Conservation (phyloP, 2,329 filamentous ascomycete genomes). For the Huntiella omanensis region DNA sequence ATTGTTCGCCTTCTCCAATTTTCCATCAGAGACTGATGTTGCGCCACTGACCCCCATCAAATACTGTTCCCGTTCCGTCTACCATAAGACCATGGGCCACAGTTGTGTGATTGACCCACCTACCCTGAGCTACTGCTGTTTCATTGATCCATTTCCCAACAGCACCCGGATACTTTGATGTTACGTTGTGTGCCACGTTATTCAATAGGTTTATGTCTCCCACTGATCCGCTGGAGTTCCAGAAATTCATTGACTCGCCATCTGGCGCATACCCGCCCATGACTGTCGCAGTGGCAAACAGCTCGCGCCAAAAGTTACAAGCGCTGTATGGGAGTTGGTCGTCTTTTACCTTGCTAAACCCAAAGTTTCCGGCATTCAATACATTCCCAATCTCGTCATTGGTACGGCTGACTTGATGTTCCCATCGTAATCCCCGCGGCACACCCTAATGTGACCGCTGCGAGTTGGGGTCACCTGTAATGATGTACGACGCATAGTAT, state of each 20-base stretch:
- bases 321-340: slow-evolving; percentile 15
- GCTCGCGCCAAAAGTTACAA: slow-evolving; percentile 19
- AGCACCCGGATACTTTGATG: too few relatives aligned
- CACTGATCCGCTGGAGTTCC: too few relatives aligned
- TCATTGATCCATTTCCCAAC: too few relatives aligned
- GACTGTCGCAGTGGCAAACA: slow-evolving; percentile 15
- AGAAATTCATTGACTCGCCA: background rate
- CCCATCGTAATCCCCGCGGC: slow-evolving; percentile 20
- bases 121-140: too few relatives aligned
- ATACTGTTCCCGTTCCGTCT: too few relatives aligned
- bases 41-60: too few relatives aligned
- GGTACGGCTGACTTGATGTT: slow-evolving; percentile 15
- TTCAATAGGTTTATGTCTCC: too few relatives aligned
- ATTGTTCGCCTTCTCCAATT: too few relatives aligned
- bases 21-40: too few relatives aligned
- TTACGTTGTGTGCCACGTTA: too few relatives aligned
- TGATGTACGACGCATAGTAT: slow-evolving; percentile 23
- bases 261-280: slow-evolving; percentile 18
- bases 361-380: slow-evolving; percentile 19
- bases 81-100: too few relatives aligned
- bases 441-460: slow-evolving; percentile 17
- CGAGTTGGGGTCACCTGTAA: slow-evolving; percentile 22
- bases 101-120: too few relatives aligned
- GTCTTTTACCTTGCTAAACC: slow-evolving; percentile 17
- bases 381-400: slow-evolving; percentile 16